These are phyloP conservation scores for Symbiodinium natans DNA, from an alignment of 73 alveolate species.

Conservation along the genomic window DNA sequence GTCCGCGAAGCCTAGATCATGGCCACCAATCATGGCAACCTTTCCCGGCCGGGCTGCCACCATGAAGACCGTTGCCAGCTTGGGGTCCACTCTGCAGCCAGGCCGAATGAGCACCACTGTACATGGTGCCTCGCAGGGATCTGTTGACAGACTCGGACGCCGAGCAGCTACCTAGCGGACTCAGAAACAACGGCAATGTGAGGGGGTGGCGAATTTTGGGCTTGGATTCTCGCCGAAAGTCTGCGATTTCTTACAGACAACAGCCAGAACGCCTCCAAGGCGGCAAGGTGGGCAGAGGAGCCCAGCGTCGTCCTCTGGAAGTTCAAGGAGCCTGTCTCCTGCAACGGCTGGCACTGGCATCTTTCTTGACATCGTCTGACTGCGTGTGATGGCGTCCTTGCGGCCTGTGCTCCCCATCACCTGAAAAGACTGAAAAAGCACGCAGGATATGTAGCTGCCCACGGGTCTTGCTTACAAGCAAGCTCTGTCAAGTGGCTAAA, in stretches of 20 bases:
- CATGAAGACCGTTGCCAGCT: slow-evolving; percentile 89
- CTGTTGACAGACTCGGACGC: not conserved
- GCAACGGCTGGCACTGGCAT: not conserved
- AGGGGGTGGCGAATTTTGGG: too few relatives aligned
- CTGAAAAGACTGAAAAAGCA: not conserved
- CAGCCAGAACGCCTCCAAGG: slow-evolving; percentile 61
- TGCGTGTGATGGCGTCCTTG: slow-evolving; percentile 41
- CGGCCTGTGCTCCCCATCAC: slow-evolving; percentile 79
- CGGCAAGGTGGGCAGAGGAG: slow-evolving; percentile 56
- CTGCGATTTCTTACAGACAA: too few relatives aligned
- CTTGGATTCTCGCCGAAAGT: too few relatives aligned
- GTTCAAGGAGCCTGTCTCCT: slow-evolving; percentile 32
- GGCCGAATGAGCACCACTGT: slow-evolving; percentile 91
- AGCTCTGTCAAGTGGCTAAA: slow-evolving; percentile 13
- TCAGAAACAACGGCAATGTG: too few relatives aligned
- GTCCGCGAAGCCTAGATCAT: too few relatives aligned
- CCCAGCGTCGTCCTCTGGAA: slow-evolving; percentile 62
- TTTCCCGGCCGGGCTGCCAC: slow-evolving; percentile 16
- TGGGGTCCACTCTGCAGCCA: slow-evolving; percentile 91
- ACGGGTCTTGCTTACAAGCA: not conserved
- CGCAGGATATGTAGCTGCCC: not conserved
- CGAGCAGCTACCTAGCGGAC: too few relatives aligned
- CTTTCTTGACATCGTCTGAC: too few relatives aligned
- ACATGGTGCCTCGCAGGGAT: slow-evolving; percentile 79
- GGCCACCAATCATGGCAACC: too few relatives aligned